A percentile compares a stretch with the other conserved stretches of the same genome.
Conservation (phyloP, 2,329 filamentous ascomycete genomes). For the Fusarium sp. region DNA sequence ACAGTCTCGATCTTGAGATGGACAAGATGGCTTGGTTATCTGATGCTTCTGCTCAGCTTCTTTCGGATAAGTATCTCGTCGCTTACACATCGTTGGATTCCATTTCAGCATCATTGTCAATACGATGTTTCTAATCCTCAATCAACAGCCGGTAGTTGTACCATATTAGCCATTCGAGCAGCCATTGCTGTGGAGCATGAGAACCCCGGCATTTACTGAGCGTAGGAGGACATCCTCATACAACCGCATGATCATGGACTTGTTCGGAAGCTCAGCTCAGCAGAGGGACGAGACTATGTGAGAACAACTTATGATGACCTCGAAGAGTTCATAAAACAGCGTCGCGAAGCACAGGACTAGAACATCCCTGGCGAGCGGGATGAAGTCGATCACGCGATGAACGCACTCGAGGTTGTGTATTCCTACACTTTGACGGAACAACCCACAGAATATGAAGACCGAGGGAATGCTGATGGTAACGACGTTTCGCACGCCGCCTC, state of each 20-base stretch:
- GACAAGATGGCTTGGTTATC: too few relatives aligned
- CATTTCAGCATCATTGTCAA: not conserved
- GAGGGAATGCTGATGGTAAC: not conserved
- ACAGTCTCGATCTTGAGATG: too few relatives aligned
- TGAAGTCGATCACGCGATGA: not conserved
- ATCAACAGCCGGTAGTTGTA: not conserved
- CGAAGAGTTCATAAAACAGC: not conserved
- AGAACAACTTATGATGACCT: not conserved
- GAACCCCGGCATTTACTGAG: not conserved
- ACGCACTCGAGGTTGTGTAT: not conserved
- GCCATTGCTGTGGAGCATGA: not conserved
- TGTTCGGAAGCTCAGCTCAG: not conserved
- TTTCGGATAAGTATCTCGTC: too few relatives aligned
- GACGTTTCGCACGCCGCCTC: not conserved
- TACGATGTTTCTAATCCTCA: not conserved
- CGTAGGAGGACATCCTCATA: not conserved
- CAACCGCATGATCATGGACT: not conserved
- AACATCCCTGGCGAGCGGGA: not conserved
- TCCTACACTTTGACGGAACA: not conserved
- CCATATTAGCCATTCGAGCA: not conserved
- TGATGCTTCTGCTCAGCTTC: too few relatives aligned
- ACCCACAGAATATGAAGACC: not conserved
- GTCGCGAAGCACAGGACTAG: not conserved
- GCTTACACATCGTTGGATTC: too few relatives aligned
- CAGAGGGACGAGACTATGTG: not conserved